Evolutionary conservation across 2,329 filamentous ascomycete genomes (phyloP).

Genomic region (Cercospora sp.): DNA sequence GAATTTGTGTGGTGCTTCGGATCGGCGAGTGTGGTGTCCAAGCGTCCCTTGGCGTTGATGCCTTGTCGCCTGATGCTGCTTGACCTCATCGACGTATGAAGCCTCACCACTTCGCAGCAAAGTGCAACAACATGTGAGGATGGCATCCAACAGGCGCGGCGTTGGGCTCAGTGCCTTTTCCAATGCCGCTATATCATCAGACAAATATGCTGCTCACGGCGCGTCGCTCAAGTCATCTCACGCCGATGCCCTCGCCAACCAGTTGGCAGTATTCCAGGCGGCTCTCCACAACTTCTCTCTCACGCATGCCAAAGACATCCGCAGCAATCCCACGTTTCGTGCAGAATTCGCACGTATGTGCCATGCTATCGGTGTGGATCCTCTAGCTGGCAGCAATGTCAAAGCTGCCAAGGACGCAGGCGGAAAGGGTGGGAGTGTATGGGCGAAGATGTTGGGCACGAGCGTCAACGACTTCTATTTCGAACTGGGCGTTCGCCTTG

Average conservation of each 20-base stretch:
- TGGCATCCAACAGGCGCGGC: constrained; percentile 64
- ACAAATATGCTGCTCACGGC: constrained; percentile 89
- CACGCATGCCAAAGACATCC: constrained; percentile 93
- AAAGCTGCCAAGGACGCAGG: constrained; percentile 41
- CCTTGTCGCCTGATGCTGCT: constrained; percentile 5
- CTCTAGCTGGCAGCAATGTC: constrained; percentile 62
- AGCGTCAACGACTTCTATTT: constrained; percentile 99
- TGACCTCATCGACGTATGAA: neutral
- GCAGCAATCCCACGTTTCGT: constrained; percentile 89
- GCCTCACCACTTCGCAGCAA: neutral
- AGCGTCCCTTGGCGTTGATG: constrained; percentile 13
- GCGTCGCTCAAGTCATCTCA: constrained; percentile 81
- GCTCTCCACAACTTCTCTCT: constrained; percentile 92
- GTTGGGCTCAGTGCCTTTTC: constrained; percentile 90
- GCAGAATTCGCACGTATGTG: constrained; percentile 99
- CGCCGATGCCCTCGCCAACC: constrained; percentile 81
- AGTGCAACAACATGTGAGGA: constrained; percentile 27
- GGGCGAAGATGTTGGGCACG: constrained; percentile 87
- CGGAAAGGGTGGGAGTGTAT: constrained; percentile 67
- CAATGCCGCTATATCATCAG: constrained; percentile 77
- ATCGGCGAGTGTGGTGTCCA: constrained; percentile 7
- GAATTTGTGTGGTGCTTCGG: constrained; percentile 19
- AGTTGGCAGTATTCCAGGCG: constrained; percentile 93
- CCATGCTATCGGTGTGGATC: constrained; percentile 92
- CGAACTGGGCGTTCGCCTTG: constrained; percentile 90